Evolutionary conservation across 306 rosid species (phyloP), one percentile per base, ranked within the genome.

Genomic region (Pterocarpus santalinus): DNA sequence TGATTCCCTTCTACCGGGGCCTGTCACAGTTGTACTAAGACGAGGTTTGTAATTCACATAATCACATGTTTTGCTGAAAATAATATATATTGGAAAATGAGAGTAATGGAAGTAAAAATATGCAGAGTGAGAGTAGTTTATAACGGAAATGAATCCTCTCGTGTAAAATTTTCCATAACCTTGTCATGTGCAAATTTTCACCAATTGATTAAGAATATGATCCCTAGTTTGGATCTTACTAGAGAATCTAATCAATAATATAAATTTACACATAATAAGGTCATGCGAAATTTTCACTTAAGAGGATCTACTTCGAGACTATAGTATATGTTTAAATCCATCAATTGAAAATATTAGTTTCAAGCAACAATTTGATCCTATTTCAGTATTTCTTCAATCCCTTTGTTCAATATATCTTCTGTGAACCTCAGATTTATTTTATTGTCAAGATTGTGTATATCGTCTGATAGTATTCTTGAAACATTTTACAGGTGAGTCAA

Each of bases 1-100:
- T 79, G 92, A 90, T 79, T 80, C 87, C 83, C 94, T 95, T 66
- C 91, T 95, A 55, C 98, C 98, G 0, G 98, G 98, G 16, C 98
- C 98, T 39, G 97, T 95, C 14, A 92, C 97, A 12, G 90, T 91
- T 75, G 87, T 95, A 32, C 86, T 95, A 17, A 88, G 62, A 38
- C 88, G 97, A 90, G 98, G 98, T 94, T 68, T 72, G 90, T 77
- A 13, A 57, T 64, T 65, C 28, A 22, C 28, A 22, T 22, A 22
- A 22, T 22, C 28, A 22, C 28, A 22, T 22, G 28, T 22, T 22
- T 22, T 22, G 28, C 28, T 22, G 28, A 22, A 22, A 22, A 22
- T 22, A 0, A 22, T 22, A 22, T 22, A 22, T 33, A 67, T 46
- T 39, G 7, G 39, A 44, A 32, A 30, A 15, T 28, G 63, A 58